Evolutionary conservation across 805 yeast genomes (phyloP), one percentile per base, ranked within the genome.

Genomic region (Barnettozyma populi): DNA sequence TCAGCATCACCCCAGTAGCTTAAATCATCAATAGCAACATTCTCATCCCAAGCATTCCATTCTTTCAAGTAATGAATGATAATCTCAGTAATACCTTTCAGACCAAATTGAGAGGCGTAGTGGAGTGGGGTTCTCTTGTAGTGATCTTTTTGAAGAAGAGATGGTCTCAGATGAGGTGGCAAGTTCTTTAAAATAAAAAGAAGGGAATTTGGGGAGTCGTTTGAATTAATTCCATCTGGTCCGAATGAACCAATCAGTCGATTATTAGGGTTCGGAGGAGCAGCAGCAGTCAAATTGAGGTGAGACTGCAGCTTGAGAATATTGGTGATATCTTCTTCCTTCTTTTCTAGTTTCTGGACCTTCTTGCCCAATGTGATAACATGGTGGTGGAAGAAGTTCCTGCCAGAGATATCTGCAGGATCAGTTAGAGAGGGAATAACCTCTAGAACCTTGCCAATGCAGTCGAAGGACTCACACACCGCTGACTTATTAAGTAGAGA

Each of bases 41-140:
- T 56, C 2, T 69, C 64, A 52, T 75, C 71, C 70, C 80, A 75
- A 45, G 80, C 73, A 2, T 70, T 66, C 92, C 95, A 86, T 38
- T 74, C 66, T 48, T 70, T 67, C 49, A 86, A 62, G 55, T 73
- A 75, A 34, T 72, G 72, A 14, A 90, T 68, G 29, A 90, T 71
- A 23, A 80, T 71, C 13, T 69, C 68, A 2, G 88, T 73, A 34
- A 84, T 79, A 44, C 77, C 79, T 48, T 76, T 79, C 47, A 90
- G 71, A 0, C 97, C 97, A 63, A 82, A 89, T 57, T 88, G 94
- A 2, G 94, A 82, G 18, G 95, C 83, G 63, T 90, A 90, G 67
- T 92, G 97, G 47, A 92, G 69, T 0, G 97, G 96, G 0, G 96
- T 86, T 51, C 97, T 75, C 52, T 73, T 74, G 61, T 88, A 86